Evolutionary conservation across 169 alveolate species (phyloP).

Genomic region (Cryptosporidium muris): DNA sequence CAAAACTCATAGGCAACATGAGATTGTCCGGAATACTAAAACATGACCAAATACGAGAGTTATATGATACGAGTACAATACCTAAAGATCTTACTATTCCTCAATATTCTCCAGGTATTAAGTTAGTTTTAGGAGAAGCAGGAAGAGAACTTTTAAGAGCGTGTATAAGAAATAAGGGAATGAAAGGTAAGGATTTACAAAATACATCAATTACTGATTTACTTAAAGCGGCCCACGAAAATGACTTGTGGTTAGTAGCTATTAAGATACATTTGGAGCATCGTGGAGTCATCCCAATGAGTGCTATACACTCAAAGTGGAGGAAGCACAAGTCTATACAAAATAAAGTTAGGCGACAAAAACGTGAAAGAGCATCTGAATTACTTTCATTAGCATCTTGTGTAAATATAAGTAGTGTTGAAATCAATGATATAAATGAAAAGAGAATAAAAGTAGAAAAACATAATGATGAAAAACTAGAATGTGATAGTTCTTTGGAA

Average conservation of each 20-base stretch:
- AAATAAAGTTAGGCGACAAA: not conserved
- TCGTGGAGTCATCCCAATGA: not conserved
- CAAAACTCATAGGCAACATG: too few species aligned
- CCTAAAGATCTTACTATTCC: not conserved
- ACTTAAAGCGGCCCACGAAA: not conserved
- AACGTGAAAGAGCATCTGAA: too few species aligned
- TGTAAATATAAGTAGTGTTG: too few species aligned
- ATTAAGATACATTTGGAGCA: slow-evolving; percentile 5
- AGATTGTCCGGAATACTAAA: too few species aligned
- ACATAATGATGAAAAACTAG: too few species aligned
- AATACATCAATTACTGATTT: slow-evolving; percentile 9
- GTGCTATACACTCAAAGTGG: not conserved
- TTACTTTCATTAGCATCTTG: too few species aligned
- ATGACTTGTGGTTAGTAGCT: slow-evolving; percentile 4
- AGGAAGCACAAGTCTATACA: slow-evolving; percentile 10
- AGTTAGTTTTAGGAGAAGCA: slow-evolving; percentile 5
- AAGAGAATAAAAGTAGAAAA: too few species aligned
- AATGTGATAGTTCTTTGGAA: too few species aligned
- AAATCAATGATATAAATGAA: too few species aligned
- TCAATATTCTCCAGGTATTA: not conserved
- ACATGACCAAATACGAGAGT: too few species aligned
- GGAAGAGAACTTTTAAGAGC: not conserved
- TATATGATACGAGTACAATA: not conserved
- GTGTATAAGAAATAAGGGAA: not conserved
- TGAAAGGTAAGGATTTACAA: not conserved